Evolutionary conservation across 2,329 filamentous ascomycete species (phyloP).

Genomic region (Amauroascus verrucosus): DNA sequence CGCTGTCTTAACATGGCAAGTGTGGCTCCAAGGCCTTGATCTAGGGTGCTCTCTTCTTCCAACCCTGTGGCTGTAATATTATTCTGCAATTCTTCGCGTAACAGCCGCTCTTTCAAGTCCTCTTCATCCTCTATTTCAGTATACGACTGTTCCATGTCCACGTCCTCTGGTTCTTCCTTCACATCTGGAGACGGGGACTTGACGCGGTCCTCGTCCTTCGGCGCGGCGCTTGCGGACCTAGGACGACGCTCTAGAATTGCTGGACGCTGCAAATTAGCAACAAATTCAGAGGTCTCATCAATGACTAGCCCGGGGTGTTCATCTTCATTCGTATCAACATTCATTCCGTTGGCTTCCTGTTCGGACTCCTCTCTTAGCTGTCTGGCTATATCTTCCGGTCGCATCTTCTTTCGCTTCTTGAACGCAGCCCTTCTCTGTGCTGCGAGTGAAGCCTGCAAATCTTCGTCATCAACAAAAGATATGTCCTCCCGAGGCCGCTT

Average conservation of each 20-base stretch:
- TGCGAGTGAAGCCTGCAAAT: slow-evolving; percentile 76
- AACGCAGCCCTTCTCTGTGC: slow-evolving; percentile 71
- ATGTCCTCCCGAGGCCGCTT: slow-evolving; percentile 58
- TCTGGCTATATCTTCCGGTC: slow-evolving; percentile 76
- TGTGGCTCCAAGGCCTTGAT: slow-evolving; percentile 68
- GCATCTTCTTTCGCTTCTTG: slow-evolving; percentile 81
- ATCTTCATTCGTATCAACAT: slow-evolving; percentile 47
- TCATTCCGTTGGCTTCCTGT: slow-evolving; percentile 42
- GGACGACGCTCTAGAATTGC: slow-evolving; percentile 45
- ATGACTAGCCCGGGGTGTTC: slow-evolving; percentile 66
- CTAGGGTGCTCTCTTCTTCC: slow-evolving; percentile 73
- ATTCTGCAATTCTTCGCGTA: slow-evolving; percentile 38
- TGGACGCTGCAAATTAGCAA: slow-evolving; percentile 69
- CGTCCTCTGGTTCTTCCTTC: slow-evolving; percentile 45
- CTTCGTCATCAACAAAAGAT: slow-evolving; percentile 79
- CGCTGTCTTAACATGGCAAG: slow-evolving; percentile 75
- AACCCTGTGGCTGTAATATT: slow-evolving; percentile 59
- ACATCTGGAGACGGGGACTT: slow-evolving; percentile 30
- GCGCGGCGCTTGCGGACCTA: slow-evolving; percentile 20
- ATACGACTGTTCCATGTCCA: slow-evolving; percentile 45
- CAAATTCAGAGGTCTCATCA: slow-evolving; percentile 90
- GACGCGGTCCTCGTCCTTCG: slow-evolving; percentile 25
- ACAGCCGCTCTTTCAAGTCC: slow-evolving; percentile 41
- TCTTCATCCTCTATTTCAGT: slow-evolving; percentile 43
- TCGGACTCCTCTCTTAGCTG: slow-evolving; percentile 57